These are phyloP conservation scores for Fusarium irregulare DNA, from an alignment of 2,329 filamentous ascomycete species.

Conservation along the genomic window DNA sequence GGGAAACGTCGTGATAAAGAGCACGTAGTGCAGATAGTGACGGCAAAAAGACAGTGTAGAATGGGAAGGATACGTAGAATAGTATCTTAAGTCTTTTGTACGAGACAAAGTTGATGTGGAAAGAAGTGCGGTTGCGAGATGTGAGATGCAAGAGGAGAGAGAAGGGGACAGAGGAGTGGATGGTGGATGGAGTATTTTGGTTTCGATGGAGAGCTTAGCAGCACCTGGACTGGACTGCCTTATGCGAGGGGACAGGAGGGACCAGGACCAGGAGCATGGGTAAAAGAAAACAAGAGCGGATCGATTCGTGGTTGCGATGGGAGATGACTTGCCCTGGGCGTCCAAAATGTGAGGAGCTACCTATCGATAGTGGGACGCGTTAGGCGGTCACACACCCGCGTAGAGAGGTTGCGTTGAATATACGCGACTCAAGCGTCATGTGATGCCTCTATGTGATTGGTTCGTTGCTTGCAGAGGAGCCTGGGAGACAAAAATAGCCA, in stretches of 20 bases:
- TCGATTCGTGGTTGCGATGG: conserved; percentile 41
- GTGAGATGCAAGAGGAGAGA: conserved; percentile 14
- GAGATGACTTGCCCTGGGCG: conserved; percentile 35
- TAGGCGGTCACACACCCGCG: conserved; percentile 43
- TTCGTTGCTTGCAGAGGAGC: background rate
- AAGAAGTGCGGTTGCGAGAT: conserved; percentile 20
- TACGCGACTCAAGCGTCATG: conserved; percentile 33
- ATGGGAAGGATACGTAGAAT: background rate
- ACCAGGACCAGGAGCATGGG: conserved; percentile 17
- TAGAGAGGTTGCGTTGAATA: conserved; percentile 45
- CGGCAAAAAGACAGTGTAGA: background rate
- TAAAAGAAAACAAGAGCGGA: conserved; percentile 43
- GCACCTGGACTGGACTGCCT: background rate
- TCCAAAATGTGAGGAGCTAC: conserved; percentile 30
- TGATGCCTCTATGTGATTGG: conserved; percentile 2
- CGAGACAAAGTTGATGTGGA: conserved; percentile 10
- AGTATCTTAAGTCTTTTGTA: conserved; percentile 14
- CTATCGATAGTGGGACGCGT: conserved; percentile 42
- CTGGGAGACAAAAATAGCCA: background rate
- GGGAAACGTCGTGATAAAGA: background rate
- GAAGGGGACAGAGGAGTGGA: conserved; percentile 10
- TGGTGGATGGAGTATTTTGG: conserved; percentile 24
- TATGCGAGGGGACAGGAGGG: background rate
- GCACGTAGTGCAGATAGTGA: conserved; percentile 5
- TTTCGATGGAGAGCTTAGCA: conserved; percentile 19